Conservation (phyloP, 768 basidiomycete species). For the Candolleomyces aberdarensis region DNA sequence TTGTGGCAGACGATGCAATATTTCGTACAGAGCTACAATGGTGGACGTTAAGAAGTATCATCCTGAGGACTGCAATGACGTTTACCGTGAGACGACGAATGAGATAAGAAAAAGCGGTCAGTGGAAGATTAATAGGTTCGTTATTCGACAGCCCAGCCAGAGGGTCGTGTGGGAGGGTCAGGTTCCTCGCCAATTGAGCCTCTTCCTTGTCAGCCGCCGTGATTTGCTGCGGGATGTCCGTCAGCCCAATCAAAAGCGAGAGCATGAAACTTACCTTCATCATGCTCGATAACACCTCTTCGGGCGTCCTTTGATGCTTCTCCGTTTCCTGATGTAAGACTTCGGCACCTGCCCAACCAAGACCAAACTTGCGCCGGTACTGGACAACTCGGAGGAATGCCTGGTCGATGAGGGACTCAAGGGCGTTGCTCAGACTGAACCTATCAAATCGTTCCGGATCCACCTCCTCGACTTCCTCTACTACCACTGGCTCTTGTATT, state of each 20-base stretch:
- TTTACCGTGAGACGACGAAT: conserved; percentile 59
- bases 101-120: conserved; percentile 64
- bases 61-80: background rate
- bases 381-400: conserved; percentile 52
- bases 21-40: conserved; percentile 54
- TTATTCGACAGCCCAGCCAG: conserved; percentile 29
- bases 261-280: conserved; percentile 21
- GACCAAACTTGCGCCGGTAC: conserved; percentile 44
- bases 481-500: conserved; percentile 7
- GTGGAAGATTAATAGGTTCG: conserved; percentile 52
- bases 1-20: conserved; percentile 78
- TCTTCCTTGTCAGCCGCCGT: conserved; percentile 44
- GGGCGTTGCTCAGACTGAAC: conserved; percentile 61
- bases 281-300: conserved; percentile 34
- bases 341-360: conserved; percentile 74
- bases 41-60: background rate
- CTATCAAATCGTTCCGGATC: conserved; percentile 48
- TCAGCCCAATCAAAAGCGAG: background rate
- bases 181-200: conserved; percentile 31
- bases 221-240: background rate
- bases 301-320: conserved; percentile 37
- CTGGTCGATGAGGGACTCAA: conserved; percentile 60
- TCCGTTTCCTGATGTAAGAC: conserved; percentile 44
- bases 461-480: conserved; percentile 24
- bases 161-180: conserved; percentile 56